Base-by-base conservation (phyloP, 2,329 filamentous ascomycete genomes). In the Epichloe coenophiala region DNA sequence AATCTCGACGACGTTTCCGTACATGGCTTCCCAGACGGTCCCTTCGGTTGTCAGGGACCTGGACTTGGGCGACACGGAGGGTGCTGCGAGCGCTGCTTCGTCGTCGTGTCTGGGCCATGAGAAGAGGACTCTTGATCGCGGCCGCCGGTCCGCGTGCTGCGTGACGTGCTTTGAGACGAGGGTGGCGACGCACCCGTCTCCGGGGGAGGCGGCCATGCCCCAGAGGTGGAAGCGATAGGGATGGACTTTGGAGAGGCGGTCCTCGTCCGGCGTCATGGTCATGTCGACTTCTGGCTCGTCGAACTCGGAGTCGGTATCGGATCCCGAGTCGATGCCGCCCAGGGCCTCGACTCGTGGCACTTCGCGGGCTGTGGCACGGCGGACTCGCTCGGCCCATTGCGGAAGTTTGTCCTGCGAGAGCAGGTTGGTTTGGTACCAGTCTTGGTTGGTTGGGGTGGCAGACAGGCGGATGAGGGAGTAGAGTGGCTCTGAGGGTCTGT, bases 11-110 rank as follows among this genome's bases (percentile, higher is more conserved):
- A 73, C 74, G n/a, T 65, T 64, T 17, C 75, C 76, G 56, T 81
- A 80, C 72, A 80, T 76, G 70, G 74, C 78, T 54, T 80, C 73
- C 71, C 77, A 80, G 43, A 75, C 66, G 38, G 65, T 64, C 0
- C 71, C 77, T 59, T 81, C 78, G 2, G 76, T 77, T n/a, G 74
- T 75, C 19, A 76, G 61, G 2, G 55, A 58, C 52, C 56, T 31
- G 9, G 9, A 58, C 52, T 56, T 31, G 9, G 9, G 3, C 27
- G 50, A 49, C 39, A 44, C 17, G 15, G 35, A 15, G 38, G 21
- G 37, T 15, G 15, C 3, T 11, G 39, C 15, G 7, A 50, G 46
- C 1, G 31, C 33, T 5, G 56, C 51, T 5, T 47, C 46, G 33
- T 47, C 49, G 33, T 47, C 49, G 1, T 51, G 55, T 15, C 19